Percentiles rank a stretch among this genome's conserved stretches.
These are phyloP conservation scores for Pseudocohnilembus persalinus DNA, from an alignment of 169 alveolate species.

Conservation along the genomic window DNA sequence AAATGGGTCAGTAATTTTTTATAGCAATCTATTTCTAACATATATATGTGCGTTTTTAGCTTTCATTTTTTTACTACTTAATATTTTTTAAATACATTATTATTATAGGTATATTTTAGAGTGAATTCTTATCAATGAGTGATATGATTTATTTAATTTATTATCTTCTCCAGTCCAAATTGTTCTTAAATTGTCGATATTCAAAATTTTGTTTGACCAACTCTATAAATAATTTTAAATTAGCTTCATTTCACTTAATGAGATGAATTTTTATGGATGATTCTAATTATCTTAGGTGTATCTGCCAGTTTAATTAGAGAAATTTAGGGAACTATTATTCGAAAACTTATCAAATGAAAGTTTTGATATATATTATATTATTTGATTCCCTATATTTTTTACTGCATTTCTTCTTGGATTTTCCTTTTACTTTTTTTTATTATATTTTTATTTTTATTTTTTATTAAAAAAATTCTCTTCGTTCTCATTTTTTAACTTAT, in stretches of 20 bases:
- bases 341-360: neutral
- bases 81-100: neutral
- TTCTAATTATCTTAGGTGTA: no score
- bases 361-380: no score
- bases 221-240: no score
- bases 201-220: neutral
- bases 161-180: neutral
- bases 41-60: neutral
- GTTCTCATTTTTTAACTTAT: no score
- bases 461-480: no score
- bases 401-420: neutral
- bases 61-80: neutral
- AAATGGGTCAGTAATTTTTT: neutral
- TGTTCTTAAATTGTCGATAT: neutral
- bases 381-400: neutral
- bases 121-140: neutral
- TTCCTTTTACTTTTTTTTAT: no score
- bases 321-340: neutral
- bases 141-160: no score
- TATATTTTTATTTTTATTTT: no score
- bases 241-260: neutral
- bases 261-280: no score
- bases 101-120: neutral
- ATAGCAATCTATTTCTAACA: neutral
- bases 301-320: neutral